phyloP scores from a whole-genome alignment of 1,284 basidiomycete species.

The Sanguinoderma infundibulare region DNA sequence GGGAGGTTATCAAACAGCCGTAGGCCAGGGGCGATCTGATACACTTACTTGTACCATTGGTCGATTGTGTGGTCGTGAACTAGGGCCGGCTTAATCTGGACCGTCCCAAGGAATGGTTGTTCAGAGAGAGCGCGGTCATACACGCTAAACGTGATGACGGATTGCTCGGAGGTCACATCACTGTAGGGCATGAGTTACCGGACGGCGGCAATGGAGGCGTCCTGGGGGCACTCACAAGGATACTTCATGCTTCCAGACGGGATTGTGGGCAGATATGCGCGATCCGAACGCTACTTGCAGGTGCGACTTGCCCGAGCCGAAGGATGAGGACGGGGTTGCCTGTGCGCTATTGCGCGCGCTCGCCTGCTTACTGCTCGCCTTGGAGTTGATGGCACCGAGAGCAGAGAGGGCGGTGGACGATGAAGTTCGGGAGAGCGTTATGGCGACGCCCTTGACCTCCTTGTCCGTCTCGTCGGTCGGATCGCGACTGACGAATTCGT shows the following conservation, averaged over 20 bases:
- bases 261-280: conserved; percentile 79
- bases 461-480: conserved; percentile 87
- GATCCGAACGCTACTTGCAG: conserved; percentile 56
- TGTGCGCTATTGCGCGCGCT: conserved; percentile 35
- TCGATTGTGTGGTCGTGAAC: conserved; percentile 94
- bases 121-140: conserved; percentile 88
- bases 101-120: conserved; percentile 89
- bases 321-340: conserved; percentile 45
- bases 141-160: conserved; percentile 87
- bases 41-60: conserved; percentile 92
- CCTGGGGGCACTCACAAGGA: conserved; percentile 76
- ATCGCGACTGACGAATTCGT: conserved; percentile 95
- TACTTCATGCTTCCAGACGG: conserved; percentile 99
- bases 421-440: conserved; percentile 58
- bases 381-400: conserved; percentile 70
- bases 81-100: conserved; percentile 91
- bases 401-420: conserved; percentile 69
- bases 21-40: background rate
- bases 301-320: conserved; percentile 39
- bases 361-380: conserved; percentile 44
- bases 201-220: background rate
- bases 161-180: conserved; percentile 93
- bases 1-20: background rate
- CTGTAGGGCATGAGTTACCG: conserved; percentile 46
- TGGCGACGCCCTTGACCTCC: conserved; percentile 83